These are phyloP conservation scores for Phytomonas francai DNA, from an alignment of 208 protist genomes.

Conservation along the genomic window DNA sequence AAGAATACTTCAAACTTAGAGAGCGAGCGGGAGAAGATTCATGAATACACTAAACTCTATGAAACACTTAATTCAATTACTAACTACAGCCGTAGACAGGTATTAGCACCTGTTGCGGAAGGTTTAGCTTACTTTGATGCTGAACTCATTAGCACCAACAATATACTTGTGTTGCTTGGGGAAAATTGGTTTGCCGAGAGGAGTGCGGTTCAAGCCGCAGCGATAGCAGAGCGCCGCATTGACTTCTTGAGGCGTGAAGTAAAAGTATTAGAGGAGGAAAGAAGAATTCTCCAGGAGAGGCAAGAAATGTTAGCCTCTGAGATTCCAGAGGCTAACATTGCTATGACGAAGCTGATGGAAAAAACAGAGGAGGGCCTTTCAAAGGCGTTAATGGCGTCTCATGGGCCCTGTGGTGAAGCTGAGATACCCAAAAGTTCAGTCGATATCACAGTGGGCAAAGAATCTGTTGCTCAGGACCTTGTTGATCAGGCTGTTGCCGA, in stretches of 20 bases:
- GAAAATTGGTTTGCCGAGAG: conserved; percentile 86
- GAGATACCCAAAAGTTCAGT: neutral
- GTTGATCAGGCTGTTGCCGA: conserved; percentile 9
- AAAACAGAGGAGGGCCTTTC: conserved; percentile 16
- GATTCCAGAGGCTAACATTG: conserved; percentile 46
- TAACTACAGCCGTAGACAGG: conserved; percentile 33
- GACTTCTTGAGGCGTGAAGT: conserved; percentile 69
- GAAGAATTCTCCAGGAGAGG: conserved; percentile 25
- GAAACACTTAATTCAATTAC: conserved; percentile 46
- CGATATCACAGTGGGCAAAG: neutral
- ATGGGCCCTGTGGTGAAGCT: neutral
- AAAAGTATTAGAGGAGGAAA: conserved; percentile 53
- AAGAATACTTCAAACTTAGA: conserved; percentile 41
- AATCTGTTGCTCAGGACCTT: neutral
- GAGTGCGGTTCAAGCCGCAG: conserved; percentile 63
- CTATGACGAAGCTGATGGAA: conserved; percentile 36
- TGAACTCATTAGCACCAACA: conserved; percentile 72
- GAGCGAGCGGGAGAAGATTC: conserved; percentile 19
- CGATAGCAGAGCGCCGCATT: conserved; percentile 54
- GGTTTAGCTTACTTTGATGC: conserved; percentile 78
- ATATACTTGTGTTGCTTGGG: conserved; percentile 79
- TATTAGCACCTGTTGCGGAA: conserved; percentile 74
- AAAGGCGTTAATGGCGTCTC: conserved; percentile 9
- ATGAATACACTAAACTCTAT: conserved; percentile 41
- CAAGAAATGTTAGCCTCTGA: conserved; percentile 62